These are phyloP conservation scores for Leccinum pallidistipes DNA, from an alignment of 1,284 basidiomycete genomes.

Conservation along the genomic window DNA sequence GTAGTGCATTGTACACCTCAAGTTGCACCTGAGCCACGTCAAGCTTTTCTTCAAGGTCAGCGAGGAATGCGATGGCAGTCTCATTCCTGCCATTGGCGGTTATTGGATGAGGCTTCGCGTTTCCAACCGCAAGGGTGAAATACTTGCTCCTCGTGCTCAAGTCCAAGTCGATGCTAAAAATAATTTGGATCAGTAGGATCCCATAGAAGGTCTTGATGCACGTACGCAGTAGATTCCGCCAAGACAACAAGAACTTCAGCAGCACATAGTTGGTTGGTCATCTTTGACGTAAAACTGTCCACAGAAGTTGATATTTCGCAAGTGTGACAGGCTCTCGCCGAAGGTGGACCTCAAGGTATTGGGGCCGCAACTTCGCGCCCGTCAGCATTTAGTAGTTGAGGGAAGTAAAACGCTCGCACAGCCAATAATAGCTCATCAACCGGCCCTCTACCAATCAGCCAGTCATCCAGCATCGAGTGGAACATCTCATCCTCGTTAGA, in stretches of 20 bases:
- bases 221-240: slow-evolving; percentile 85
- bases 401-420: slow-evolving; percentile 44
- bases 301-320: slow-evolving; percentile 87
- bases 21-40: slow-evolving; percentile 97
- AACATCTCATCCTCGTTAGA: slow-evolving; percentile 88
- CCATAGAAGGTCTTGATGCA: not conserved
- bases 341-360: slow-evolving; percentile 87
- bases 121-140: slow-evolving; percentile 90
- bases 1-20: slow-evolving; percentile 74
- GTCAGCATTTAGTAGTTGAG: slow-evolving; percentile 12
- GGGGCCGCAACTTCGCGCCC: slow-evolving; percentile 70
- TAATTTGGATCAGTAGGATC: slow-evolving; percentile 1
- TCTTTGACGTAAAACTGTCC: slow-evolving; percentile 96
- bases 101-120: slow-evolving; percentile 92
- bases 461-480: slow-evolving; percentile 93
- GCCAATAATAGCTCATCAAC: slow-evolving; percentile 85
- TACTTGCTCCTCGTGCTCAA: slow-evolving; percentile 82
- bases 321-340: slow-evolving; percentile 78
- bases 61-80: slow-evolving; percentile 87
- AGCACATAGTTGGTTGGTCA: slow-evolving; percentile 78
- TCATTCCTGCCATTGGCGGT: slow-evolving; percentile 76
- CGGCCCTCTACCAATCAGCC: slow-evolving; percentile 79
- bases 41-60: slow-evolving; percentile 89
- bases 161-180: slow-evolving; percentile 61
- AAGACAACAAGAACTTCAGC: slow-evolving; percentile 86